Percentiles rank a stretch among this genome's conserved stretches.
phyloP scores from a whole-genome alignment of 305 asterid species.

The Fraxinus angustifolia region DNA sequence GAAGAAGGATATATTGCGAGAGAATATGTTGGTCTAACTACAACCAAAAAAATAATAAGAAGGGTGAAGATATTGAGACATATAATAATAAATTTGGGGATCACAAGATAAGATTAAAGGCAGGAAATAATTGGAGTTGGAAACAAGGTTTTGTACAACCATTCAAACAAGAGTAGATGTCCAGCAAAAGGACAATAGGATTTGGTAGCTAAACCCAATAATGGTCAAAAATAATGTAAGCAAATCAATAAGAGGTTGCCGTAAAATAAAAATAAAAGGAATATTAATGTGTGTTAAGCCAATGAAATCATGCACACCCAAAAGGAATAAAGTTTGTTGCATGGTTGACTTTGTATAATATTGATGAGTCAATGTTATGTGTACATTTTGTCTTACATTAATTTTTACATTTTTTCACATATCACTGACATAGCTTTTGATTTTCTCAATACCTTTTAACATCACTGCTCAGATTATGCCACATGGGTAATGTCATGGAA shows the following conservation, averaged over 20 bases:
- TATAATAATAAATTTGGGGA: background rate
- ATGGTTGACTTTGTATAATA: background rate
- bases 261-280: background rate
- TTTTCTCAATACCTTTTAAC: too few relatives aligned
- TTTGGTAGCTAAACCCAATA: constrained; percentile 46
- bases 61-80: background rate
- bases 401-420: too few relatives aligned
- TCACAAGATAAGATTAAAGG: background rate
- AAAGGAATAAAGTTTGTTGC: background rate
- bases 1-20: background rate
- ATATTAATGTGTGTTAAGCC: constrained; percentile 18
- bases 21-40: background rate
- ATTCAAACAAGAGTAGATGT: constrained; percentile 12
- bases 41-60: background rate
- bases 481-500: too few relatives aligned
- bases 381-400: too few relatives aligned
- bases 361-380: too few relatives aligned
- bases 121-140: constrained; percentile 13
- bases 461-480: too few relatives aligned
- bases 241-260: background rate
- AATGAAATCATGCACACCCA: background rate
- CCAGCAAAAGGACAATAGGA: constrained; percentile 36
- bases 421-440: too few relatives aligned
- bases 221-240: constrained; percentile 15
- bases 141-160: constrained; percentile 8